Evolutionary conservation across 2,329 filamentous ascomycete genomes (phyloP), one percentile per base, ranked within the genome.

Genomic region (Knufia petricola): DNA sequence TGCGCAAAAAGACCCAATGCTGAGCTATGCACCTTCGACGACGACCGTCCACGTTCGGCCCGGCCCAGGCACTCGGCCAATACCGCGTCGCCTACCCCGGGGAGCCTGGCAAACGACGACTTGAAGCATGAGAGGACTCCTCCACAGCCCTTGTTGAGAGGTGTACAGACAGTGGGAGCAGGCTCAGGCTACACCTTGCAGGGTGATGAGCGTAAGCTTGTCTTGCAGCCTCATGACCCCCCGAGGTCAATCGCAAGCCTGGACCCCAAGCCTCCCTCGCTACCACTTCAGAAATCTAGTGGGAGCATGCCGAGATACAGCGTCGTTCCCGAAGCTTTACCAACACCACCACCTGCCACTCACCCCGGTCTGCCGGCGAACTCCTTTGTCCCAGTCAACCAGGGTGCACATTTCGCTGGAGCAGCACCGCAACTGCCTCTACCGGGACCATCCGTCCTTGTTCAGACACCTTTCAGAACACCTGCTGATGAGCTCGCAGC

Each of bases 1-100:
- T 50, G 49, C 38, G 34, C 26, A 31, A 50, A 50, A 36, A 43
- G 45, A 26, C 36, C 43, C n/a, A 45, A 50, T 21, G 42, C 49
- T 20, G 49, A 50, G 21, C 37, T 50, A 9, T 50, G 49, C 38
- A 39, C 36, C n/a, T 50, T 45, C 21, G 42, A 41, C 34, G 34
- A 38, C 21, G 49, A 50, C 17, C 12, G 39, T 21, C 43, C 43
- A 19, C 43, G 43, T 13, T 46, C 43, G 15, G 43, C 43, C 13
- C 30, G 43, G 20, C 43, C 43, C 30, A 36, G 43, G 15, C 43
- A 36, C n/a, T 46, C 43, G 3, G 43, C 30, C 43, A 37, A 20
- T 24, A 46, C 43, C 20, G 43, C 30, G 6, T 46, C 43, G 23
- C 43, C 43, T 26, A 46, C 43, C 8, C 43, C 43, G 3, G 43